These are phyloP conservation scores for Hyaloperonospora arabidopsidis DNA, from an alignment of 352 stramenopile genomes.

Conservation along the genomic window DNA sequence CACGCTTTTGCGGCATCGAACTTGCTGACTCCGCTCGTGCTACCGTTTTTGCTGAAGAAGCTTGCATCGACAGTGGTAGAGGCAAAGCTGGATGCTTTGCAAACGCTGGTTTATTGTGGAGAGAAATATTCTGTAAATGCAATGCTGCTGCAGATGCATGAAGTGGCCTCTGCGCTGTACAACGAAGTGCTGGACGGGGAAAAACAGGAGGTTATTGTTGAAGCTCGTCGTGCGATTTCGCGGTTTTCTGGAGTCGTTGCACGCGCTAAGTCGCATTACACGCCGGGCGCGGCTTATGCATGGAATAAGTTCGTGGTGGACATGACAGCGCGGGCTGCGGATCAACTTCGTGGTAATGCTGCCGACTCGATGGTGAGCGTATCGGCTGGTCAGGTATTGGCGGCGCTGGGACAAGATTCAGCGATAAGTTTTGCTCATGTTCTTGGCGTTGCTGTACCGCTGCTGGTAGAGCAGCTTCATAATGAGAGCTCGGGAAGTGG, in stretches of 20 bases:
- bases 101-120: conserved; percentile 79
- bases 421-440: conserved; percentile 62
- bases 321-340: conserved; percentile 51
- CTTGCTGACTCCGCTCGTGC: conserved; percentile 63
- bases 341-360: conserved; percentile 63
- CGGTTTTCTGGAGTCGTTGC: conserved; percentile 57
- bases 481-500: conserved; percentile 24
- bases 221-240: conserved; percentile 53
- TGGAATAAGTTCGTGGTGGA: conserved; percentile 85
- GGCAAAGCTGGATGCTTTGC: conserved; percentile 71
- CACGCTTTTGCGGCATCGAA: conserved; percentile 72
- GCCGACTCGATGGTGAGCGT: conserved; percentile 74
- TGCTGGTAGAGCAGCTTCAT: conserved; percentile 59
- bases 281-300: conserved; percentile 53
- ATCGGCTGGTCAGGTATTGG: conserved; percentile 62
- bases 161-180: conserved; percentile 61
- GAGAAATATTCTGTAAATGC: conserved; percentile 75
- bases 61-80: conserved; percentile 66
- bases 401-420: conserved; percentile 59
- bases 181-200: conserved; percentile 80
- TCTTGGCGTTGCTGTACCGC: conserved; percentile 46
- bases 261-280: conserved; percentile 46
- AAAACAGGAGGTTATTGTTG: conserved; percentile 71
- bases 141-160: conserved; percentile 62
- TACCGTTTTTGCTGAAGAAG: conserved; percentile 87